A percentile compares a stretch with the other conserved stretches of the same genome.
Conservation (phyloP, 768 basidiomycete species). For the Calocera cornea region DNA sequence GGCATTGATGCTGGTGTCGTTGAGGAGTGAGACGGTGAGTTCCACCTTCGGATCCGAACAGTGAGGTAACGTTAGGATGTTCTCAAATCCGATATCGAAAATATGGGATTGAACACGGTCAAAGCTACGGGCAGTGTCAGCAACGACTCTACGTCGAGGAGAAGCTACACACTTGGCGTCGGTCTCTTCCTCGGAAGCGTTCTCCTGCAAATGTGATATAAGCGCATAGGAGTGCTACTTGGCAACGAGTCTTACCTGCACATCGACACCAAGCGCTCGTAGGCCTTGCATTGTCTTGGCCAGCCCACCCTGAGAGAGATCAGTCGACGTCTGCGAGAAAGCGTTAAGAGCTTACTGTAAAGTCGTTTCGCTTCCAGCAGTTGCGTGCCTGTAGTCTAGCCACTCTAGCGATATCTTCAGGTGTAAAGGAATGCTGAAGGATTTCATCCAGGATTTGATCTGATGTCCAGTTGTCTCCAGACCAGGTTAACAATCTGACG, state of each 20-base stretch:
- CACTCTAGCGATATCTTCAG: conserved; percentile 43
- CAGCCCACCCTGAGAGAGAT: conserved; percentile 30
- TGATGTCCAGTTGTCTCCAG: conserved; percentile 35
- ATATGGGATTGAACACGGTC: conserved; percentile 60
- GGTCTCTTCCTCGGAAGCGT: neutral
- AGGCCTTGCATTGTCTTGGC: conserved; percentile 47
- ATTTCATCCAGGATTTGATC: conserved; percentile 44
- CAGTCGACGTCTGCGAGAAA: neutral
- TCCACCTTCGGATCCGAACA: conserved; percentile 46
- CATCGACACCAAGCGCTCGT: conserved; percentile 46
- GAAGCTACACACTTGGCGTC: neutral
- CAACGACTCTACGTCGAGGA: neutral
- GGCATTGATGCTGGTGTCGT: conserved; percentile 58
- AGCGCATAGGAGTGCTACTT: conserved; percentile 21
- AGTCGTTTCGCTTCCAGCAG: conserved; percentile 47
- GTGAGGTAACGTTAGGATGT: conserved; percentile 49
- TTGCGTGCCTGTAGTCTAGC: conserved; percentile 50
- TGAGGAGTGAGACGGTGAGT: conserved; percentile 49
- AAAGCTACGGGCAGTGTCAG: conserved; percentile 43
- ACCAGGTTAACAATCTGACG: conserved; percentile 49
- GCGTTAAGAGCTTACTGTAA: conserved; percentile 16
- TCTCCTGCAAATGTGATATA: neutral
- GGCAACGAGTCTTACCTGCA: conserved; percentile 40
- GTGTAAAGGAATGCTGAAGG: conserved; percentile 32
- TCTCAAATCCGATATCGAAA: conserved; percentile 52